Evolutionary conservation across 1,284 basidiomycete species (phyloP), one percentile per base, ranked within the genome.

Genomic region (Papiliotrema flavescens): DNA sequence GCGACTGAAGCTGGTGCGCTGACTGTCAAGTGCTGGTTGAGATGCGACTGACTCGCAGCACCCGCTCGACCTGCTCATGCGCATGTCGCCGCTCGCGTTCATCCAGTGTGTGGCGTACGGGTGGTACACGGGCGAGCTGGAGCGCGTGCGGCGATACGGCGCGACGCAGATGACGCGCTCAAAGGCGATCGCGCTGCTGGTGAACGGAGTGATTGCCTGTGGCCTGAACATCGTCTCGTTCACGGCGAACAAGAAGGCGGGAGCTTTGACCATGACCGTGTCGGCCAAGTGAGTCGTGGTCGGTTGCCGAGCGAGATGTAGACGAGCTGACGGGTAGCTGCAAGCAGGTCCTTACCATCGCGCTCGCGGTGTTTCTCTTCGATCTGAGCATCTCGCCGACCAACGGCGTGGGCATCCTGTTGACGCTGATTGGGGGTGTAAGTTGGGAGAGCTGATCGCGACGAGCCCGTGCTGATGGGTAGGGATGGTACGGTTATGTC

Each of bases 281-380:
- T 73, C 71, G 7, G 74, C 73, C 22, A 76, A 75, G 71, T 74
- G 55, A 60, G 70, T 65, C 36, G 14, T 13, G 26, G 37, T 3
- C 42, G 28, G 28, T 32, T 32, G 36, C 22, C n/a, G 15, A 41
- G 5, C 6, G 23, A 23, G 24, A 41, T 41, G 9, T n/a, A 2
- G 15, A 8, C 37, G 13, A 14, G 46, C 47, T 57, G 42, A 53
- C 32, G 32, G 8, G 13, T 58, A 71, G 69, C 85, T 57, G 92
- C 54, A 97, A 97, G 77, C 93, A 96, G 71, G 93, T 92, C n/a
- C 75, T 96, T 59, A 94, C 92, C 1, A 86, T 96, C 60, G 79
- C 92, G 2, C 83, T 87, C 49, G 90, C 91, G 0, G 89, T 96
- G 11, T 64, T 82, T 36, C 81, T 95, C 34, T 96, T 96, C 76